Conservation (phyloP, 768 basidiomycete species). For the Leccinum olivaceopallidum region DNA sequence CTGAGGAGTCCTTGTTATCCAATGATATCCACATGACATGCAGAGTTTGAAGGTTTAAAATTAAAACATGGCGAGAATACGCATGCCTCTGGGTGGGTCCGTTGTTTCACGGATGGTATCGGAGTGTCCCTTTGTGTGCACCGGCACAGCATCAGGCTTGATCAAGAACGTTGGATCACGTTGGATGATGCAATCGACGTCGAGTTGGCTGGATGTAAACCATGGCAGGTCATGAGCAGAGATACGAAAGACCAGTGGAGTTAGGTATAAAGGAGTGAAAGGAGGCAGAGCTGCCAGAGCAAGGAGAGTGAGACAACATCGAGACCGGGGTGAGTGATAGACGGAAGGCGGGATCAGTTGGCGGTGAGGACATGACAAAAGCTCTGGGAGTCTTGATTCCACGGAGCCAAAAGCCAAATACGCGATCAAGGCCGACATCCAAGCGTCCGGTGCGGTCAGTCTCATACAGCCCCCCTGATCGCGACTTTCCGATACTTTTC, state of each 20-base stretch:
- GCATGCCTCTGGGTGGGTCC: neutral
- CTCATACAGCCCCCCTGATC: constrained; percentile 89
- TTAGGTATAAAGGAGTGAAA: constrained; percentile 12
- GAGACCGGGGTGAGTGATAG: constrained; percentile 12
- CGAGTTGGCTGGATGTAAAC: constrained; percentile 1
- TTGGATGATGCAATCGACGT: constrained; percentile 8
- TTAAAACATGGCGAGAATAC: neutral
- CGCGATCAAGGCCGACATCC: constrained; percentile 6
- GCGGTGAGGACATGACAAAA: constrained; percentile 10
- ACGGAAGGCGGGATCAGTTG: constrained; percentile 12
- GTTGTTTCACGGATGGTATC: neutral
- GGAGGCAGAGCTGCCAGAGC: constrained; percentile 9
- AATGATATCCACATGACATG: neutral
- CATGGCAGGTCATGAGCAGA: constrained; percentile 7
- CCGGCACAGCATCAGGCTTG: constrained; percentile 2
- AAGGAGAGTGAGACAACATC: constrained; percentile 9
- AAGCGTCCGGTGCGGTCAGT: constrained; percentile 4
- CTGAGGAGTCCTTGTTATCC: neutral
- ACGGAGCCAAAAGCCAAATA: constrained; percentile 7
- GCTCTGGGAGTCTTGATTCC: constrained; percentile 17
- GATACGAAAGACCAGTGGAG: constrained; percentile 6
- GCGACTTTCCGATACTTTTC: constrained; percentile 84
- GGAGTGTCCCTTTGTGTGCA: neutral
- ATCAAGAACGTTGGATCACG: constrained; percentile 6
- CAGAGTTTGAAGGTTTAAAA: neutral